phyloP scores from a whole-genome alignment of 352 stramenopile genomes.

The Globisporangium parvum region DNA sequence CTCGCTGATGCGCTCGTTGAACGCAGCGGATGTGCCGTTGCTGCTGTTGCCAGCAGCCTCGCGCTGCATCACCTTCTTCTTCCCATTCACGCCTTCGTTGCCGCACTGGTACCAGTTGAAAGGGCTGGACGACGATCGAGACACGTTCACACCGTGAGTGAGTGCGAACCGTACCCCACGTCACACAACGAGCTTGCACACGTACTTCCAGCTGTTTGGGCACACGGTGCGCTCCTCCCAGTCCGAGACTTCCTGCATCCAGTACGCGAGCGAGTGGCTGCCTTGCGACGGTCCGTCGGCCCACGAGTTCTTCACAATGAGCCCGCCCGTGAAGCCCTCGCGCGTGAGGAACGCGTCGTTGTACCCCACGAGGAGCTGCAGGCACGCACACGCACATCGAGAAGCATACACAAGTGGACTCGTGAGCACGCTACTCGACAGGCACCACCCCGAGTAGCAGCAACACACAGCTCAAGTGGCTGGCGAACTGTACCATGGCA shows the following conservation, averaged over 20 bases:
- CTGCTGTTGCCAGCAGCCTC: conserved; percentile 17
- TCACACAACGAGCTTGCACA: no score
- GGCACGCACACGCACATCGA: not conserved
- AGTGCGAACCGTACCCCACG: no score
- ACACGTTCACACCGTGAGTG: conserved; percentile 1
- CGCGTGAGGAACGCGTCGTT: conserved; percentile 71
- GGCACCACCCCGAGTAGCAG: no score
- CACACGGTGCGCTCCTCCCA: conserved; percentile 76
- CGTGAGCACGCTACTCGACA: no score
- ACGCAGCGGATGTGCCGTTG: conserved; percentile 13
- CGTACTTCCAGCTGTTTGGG: conserved; percentile 76
- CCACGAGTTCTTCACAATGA: conserved; percentile 82
- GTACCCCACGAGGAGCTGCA: conserved; percentile 69
- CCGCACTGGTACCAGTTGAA: conserved; percentile 83
- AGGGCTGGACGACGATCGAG: conserved; percentile 26
- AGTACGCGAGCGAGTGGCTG: conserved; percentile 72
- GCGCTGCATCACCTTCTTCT: conserved; percentile 5
- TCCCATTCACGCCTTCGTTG: conserved; percentile 41
- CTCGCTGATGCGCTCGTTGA: conserved; percentile 44
- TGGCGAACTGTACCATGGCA: conserved; percentile 43
- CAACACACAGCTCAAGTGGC: conserved; percentile 2
- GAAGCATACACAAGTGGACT: no score
- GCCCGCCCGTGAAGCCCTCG: conserved; percentile 63
- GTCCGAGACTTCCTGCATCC: conserved; percentile 78
- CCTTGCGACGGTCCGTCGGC: conserved; percentile 52